Base-by-base conservation (phyloP, 2,329 filamentous ascomycete genomes). In the Apiospora marii region DNA sequence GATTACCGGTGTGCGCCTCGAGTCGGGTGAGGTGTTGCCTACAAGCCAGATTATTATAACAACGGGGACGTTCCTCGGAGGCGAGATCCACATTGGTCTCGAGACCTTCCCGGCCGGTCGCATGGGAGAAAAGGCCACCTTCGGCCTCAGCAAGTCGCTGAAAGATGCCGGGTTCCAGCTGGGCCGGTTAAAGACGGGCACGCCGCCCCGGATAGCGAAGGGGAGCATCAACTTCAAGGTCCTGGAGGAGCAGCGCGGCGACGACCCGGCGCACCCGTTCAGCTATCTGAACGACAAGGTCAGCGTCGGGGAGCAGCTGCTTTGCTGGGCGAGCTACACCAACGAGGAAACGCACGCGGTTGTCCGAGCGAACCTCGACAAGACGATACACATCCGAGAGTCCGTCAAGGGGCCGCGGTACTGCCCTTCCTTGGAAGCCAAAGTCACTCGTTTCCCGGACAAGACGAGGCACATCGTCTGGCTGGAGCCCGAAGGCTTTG, bases 401-500 rank as follows among this genome's bases (percentile, higher is more conserved):
- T 96, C 94, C 0, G 94, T 99, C 70, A 96, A 94, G 79, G 96
- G 96, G 0, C 96, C 96, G 0, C 89, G 96, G 73, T 99, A 99
- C 80, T 99, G 96, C 79, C 96, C 96, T 3, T 98, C 96, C 0
- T 85, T 99, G 4, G 96, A 99, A 83, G 95, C 95, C 22, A 99
- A 99, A 82, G 89, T 99, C 69, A 92, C 98, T 64, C 91, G 94
- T 12, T 99, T 99, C 80, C 87, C 91, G 4, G 88, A 96, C 74
- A 96, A 95, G 80, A 85, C 91, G 27, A 88, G 87, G 7, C 96
- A 99, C 78, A 94, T 98, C 75, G 92, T 99, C 71, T 99, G 96
- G 96, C 90, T 99, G 19, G 96, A 99, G 81, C 96, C 96, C 0
- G 96, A 99, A 85, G 96, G 96, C 2, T 97, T 98, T 78, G 90